Percentiles rank a stretch among this genome's conserved stretches.
Evolutionary conservation across 352 stramenopile genomes (phyloP).

Genomic region (Pilasporangium apinafurcum): DNA sequence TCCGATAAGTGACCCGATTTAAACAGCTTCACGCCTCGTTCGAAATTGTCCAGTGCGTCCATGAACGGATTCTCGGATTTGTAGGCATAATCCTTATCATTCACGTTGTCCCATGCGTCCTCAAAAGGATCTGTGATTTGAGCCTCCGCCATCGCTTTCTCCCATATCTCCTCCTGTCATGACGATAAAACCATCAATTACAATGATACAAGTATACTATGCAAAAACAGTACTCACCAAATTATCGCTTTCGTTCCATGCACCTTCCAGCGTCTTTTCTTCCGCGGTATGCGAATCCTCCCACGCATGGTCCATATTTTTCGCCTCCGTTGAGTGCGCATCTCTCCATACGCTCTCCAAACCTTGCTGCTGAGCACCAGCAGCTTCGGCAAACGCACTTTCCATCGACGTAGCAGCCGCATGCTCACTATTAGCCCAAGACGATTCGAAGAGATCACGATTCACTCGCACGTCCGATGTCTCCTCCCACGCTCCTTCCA

Average conservation of each 20-base stretch:
- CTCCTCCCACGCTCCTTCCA: constrained; percentile 64
- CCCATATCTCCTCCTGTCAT: constrained; percentile 59
- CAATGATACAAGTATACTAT: neutral
- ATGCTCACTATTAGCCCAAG: constrained; percentile 35
- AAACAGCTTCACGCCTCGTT: constrained; percentile 80
- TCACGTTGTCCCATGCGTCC: constrained; percentile 56
- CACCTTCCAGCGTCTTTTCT: constrained; percentile 51
- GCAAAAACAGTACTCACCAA: constrained; percentile 22
- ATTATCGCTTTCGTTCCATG: constrained; percentile 52
- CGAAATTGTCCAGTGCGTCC: constrained; percentile 62
- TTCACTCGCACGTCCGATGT: constrained; percentile 42
- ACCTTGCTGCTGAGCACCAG: constrained; percentile 10
- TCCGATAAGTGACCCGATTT: constrained; percentile 87
- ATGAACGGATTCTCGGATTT: constrained; percentile 72
- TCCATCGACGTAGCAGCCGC: constrained; percentile 29
- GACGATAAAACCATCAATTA: neutral
- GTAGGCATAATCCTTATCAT: constrained; percentile 61
- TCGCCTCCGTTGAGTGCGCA: constrained; percentile 11
- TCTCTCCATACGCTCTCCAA: constrained; percentile 45
- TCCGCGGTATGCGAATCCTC: constrained; percentile 30
- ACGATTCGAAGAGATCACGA: constrained; percentile 51
- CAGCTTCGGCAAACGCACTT: constrained; percentile 35
- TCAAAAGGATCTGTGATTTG: constrained; percentile 70
- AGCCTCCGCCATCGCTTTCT: constrained; percentile 71
- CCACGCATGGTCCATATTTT: constrained; percentile 41